A percentile compares a stretch with the other conserved stretches of the same genome.
These are phyloP conservation scores for Saturnispora dispora DNA, from an alignment of 805 yeast genomes.

Conservation along the genomic window DNA sequence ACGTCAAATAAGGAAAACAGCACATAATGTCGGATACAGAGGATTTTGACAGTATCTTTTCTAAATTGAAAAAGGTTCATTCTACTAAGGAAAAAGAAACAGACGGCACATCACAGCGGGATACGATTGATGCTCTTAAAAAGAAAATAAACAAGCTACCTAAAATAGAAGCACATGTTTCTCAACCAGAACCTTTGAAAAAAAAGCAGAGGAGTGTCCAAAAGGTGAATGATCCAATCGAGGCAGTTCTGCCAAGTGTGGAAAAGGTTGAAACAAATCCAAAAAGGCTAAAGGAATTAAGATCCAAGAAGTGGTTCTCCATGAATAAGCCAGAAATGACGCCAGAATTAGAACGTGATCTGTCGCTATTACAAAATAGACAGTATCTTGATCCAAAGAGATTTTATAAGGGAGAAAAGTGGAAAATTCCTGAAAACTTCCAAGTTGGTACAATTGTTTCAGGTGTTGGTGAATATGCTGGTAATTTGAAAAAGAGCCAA, in stretches of 20 bases:
- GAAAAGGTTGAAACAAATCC: constrained; percentile 10
- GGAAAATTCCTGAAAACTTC: constrained; percentile 56
- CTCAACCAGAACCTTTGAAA: constrained; percentile 7
- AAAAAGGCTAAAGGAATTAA: constrained; percentile 20
- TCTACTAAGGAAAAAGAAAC: not conserved
- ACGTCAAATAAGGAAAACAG: not conserved
- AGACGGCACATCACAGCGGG: not conserved
- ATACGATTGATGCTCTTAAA: constrained; percentile 21
- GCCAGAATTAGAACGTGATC: constrained; percentile 62
- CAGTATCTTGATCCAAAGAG: constrained; percentile 91
- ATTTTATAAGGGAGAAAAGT: constrained; percentile 81
- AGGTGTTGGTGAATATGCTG: constrained; percentile 70
- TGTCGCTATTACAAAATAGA: constrained; percentile 73
- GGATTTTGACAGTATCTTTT: constrained; percentile 29
- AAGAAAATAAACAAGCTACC: constrained; percentile 27
- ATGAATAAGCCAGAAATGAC: constrained; percentile 72
- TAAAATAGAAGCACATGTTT: constrained; percentile 28
- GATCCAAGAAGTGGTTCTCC: constrained; percentile 70
- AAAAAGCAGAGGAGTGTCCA: constrained; percentile 14
- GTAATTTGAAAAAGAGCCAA: constrained; percentile 58
- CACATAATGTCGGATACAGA: constrained; percentile 8
- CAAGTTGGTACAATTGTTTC: constrained; percentile 85
- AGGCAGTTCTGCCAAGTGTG: constrained; percentile 16
- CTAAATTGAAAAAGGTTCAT: constrained; percentile 9
- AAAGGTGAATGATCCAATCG: constrained; percentile 42